Base-by-base conservation (phyloP, 441 rosid species). In the Metrosideros polymorpha region DNA sequence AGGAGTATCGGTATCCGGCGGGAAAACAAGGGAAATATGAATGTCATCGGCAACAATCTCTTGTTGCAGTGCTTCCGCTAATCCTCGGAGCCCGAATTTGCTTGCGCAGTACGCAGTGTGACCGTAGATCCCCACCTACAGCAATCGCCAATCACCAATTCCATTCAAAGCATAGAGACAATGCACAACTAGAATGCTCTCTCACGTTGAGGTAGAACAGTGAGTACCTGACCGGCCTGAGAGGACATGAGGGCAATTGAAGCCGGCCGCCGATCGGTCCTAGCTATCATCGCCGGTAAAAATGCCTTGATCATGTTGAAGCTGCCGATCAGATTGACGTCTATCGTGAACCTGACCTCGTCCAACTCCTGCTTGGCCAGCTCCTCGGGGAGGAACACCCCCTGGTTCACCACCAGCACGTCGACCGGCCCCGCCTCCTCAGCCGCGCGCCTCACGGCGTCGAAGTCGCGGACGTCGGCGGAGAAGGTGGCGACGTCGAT, bases 51-150 rank as follows among this genome's bases (percentile, higher is more conserved):
- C 93, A 87, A 98, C 94, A 71, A 95, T 95, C 91, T 96, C 99
- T 86, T 98, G 99, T 63, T 98, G 99, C 92, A 98, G 88, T 53
- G 99, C 97, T 88, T 98, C 98, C n/a, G 98, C 99, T 89, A 98
- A 90, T 82, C 99, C 99, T 47, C 97, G 92, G 8, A 96, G 96
- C n/a, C 96, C 99, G 85, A 94, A 98, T 90, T 96, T 98, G 88
- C 93, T 95, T 7, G 98, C 99, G 5, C 95, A 94, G 89, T 96
- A 98, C 29, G 95, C 99, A 56, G 98, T 91, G 92, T 96, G 95
- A n/a, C 98, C 99, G 87, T 95, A 95, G n/a, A 98, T 87, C 51
- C 99, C 99, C 84, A 95, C 98, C 99, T 98, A 84, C 27, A 57
- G 61, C 39, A 47, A 55, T 32, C 85, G 3, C n/a, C 29, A 43